Conservation (phyloP, 768 basidiomycete species). For the Mycena kentingensis region DNA sequence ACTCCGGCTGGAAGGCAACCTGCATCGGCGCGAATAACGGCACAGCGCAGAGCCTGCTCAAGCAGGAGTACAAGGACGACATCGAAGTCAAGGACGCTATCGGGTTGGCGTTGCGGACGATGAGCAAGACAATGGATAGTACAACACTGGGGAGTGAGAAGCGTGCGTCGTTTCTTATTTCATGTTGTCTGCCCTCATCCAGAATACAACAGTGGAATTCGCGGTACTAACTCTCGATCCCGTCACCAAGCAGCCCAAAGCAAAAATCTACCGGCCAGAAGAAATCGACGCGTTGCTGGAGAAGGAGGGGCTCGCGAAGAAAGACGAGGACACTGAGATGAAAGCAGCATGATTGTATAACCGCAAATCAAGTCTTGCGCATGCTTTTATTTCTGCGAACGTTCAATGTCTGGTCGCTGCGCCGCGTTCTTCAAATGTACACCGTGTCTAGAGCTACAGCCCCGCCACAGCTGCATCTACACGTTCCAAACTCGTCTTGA, state of each 20-base stretch:
- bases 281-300: slow-evolving; percentile 86
- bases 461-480: slow-evolving; percentile 41
- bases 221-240: slow-evolving; percentile 89
- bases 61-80: slow-evolving; percentile 98
- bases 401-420: too few relatives aligned
- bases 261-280: slow-evolving; percentile 87
- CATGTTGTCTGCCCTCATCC: slow-evolving; percentile 4
- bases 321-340: slow-evolving; percentile 83
- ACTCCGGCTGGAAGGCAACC: slow-evolving; percentile 97
- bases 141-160: slow-evolving; percentile 97
- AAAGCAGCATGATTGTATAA: slow-evolving; percentile 53
- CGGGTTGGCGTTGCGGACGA: slow-evolving; percentile 86
- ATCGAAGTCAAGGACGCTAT: slow-evolving; percentile 90
- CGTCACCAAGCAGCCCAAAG: slow-evolving; percentile 72
- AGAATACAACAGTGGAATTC: slow-evolving; percentile 75
- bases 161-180: slow-evolving; percentile 51
- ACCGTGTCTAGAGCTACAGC: too few relatives aligned
- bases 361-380: too few relatives aligned
- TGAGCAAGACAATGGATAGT: slow-evolving; percentile 99
- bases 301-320: slow-evolving; percentile 83
- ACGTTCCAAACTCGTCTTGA: slow-evolving; percentile 52
- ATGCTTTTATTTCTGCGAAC: not conserved
- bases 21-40: slow-evolving; percentile 99
- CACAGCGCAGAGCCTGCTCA: slow-evolving; percentile 90
- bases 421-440: too few relatives aligned